Percentiles rank a stretch among this genome's conserved stretches.
These are phyloP conservation scores for Fusarium sambucinum DNA, from an alignment of 2,329 filamentous ascomycete species.

Conservation along the genomic window DNA sequence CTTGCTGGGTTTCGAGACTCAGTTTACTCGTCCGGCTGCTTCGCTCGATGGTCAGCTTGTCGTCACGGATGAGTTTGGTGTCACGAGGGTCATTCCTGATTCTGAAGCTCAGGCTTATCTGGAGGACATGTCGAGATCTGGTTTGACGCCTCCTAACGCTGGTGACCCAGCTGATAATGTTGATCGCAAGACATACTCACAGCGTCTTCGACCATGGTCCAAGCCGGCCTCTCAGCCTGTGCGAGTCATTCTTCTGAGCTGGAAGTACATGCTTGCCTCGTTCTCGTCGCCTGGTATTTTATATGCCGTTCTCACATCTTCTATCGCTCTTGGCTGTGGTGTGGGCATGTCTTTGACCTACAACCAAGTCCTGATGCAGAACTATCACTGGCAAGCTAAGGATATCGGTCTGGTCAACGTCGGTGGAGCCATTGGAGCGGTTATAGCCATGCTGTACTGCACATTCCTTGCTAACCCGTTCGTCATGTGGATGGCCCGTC, in stretches of 20 bases:
- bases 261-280: slow-evolving; percentile 13
- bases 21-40: slow-evolving; percentile 18
- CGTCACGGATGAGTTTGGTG: slow-evolving; percentile 17
- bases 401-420: slow-evolving; percentile 15
- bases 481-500: slow-evolving; percentile 31
- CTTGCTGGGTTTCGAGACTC: slow-evolving; percentile 13
- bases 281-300: slow-evolving; percentile 14
- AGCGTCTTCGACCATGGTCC: slow-evolving; percentile 21
- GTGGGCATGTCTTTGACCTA: slow-evolving; percentile 21
- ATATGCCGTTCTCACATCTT: slow-evolving; percentile 12
- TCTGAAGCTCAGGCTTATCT: slow-evolving; percentile 18
- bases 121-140: slow-evolving; percentile 6
- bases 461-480: slow-evolving; percentile 18
- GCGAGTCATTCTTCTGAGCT: slow-evolving; percentile 12
- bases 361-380: slow-evolving; percentile 12
- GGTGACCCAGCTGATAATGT: background rate
- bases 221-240: slow-evolving; percentile 7
- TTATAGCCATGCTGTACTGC: slow-evolving; percentile 17
- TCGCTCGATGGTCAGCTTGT: slow-evolving; percentile 23
- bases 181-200: slow-evolving; percentile 5
- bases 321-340: slow-evolving; percentile 14
- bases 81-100: slow-evolving; percentile 17
- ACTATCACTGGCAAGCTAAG: slow-evolving; percentile 18
- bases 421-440: slow-evolving; percentile 4
- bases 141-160: slow-evolving; percentile 6